Base-by-base conservation (phyloP, 306 rosid species). In the Cicer chorassanicum region DNA sequence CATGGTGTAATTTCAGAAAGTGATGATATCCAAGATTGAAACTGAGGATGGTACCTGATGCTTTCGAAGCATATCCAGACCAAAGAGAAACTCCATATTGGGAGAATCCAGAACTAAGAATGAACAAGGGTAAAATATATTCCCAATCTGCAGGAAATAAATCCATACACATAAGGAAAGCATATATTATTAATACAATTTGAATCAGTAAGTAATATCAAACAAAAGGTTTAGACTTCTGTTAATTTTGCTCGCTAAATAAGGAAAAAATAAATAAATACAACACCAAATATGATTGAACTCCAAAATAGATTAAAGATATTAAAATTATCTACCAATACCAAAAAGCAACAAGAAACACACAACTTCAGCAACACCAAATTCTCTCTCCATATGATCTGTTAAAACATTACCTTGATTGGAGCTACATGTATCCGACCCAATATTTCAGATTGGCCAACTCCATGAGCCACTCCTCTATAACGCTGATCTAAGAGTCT, bases 341-440 rank as follows among this genome's bases (percentile, higher is more conserved):
- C 21, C 56, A 50, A 21, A 41, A 43, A 8, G 69, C 49, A 13
- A 16, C 36, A 63, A 48, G 60, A 63, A 13, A 59, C 69, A 54
- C 48, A 65, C 24, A n/a, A 70, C 72, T 44, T 49, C 67, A 50
- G 48, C 44, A n/a, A 18, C 50, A 39, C 16, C 40, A 82, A 67
- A 41, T 29, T 72, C 36, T 19, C 10, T 59, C 49, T 44, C 34
- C 39, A 56, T 14, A 72, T 8, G 29, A 48, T 15, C 34, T 53
- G 50, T 50, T 40, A 68, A 57, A 57, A 67, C 59, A 76, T 78
- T 82, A 95, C 99, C 98, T 95, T 95, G 82, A 95, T 95, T 65
- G 98, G 91, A 81, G 99, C 98, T 65, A 95, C 99, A 75, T 95
- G 99, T 55, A 95, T 90, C 13, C 93, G 86, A 69, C 99, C 99